Conservation (phyloP, 129 eudicot species). For the Saposhnikovia divaricata region DNA sequence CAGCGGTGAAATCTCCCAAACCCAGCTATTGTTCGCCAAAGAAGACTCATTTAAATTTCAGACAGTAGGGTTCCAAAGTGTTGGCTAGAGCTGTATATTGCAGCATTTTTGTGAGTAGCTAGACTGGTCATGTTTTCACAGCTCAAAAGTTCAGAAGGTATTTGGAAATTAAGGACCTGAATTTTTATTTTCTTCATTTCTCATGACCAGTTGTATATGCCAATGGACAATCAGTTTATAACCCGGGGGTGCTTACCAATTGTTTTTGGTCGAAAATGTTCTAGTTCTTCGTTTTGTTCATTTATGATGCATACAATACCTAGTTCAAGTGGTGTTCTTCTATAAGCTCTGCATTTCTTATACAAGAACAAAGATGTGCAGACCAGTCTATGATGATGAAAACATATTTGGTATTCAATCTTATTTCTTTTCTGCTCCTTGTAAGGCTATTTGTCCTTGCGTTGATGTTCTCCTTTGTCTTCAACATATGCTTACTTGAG, state of each 20-base stretch:
- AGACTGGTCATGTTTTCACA: background rate
- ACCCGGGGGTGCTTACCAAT: background rate
- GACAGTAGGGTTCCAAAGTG: conserved; percentile 8
- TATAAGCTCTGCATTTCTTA: background rate
- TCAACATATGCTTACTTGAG: too few species aligned
- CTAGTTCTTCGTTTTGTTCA: background rate
- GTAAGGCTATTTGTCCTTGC: too few species aligned
- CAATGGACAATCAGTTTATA: background rate
- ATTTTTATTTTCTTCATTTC: background rate
- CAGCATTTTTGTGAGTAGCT: background rate
- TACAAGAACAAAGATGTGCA: background rate
- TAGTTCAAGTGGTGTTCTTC: background rate
- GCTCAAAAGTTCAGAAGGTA: background rate
- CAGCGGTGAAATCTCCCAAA: conserved; percentile 26
- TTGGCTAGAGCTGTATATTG: conserved; percentile 11
- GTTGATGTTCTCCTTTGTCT: too few species aligned
- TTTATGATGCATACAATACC: conserved; percentile 2
- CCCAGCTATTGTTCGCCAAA: conserved; percentile 60
- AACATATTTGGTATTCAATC: background rate
- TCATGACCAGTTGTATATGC: background rate
- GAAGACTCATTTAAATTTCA: conserved; percentile 32
- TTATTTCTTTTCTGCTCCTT: too few species aligned
- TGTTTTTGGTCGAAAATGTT: conserved; percentile 7
- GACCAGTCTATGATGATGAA: background rate
- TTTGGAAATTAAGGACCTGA: background rate